These are phyloP conservation scores for Dactylellina haptotyla DNA, from an alignment of 2,329 filamentous ascomycete genomes.

Conservation along the genomic window DNA sequence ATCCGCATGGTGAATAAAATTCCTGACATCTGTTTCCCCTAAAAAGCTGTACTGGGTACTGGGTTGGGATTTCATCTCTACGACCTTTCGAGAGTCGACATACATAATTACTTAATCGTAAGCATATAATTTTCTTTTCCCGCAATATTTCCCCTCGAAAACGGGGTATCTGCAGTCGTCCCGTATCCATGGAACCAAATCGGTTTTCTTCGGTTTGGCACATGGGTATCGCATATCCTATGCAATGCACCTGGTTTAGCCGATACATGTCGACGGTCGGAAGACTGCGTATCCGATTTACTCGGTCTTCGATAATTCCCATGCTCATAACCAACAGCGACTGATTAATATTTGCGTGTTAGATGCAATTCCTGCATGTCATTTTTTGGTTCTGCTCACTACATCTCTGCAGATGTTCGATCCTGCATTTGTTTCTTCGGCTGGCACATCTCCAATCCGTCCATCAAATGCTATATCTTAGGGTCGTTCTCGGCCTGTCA, in stretches of 20 bases:
- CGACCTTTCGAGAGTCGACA: conserved; percentile 38
- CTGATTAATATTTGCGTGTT: no score
- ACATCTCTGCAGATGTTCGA: conserved; percentile 42
- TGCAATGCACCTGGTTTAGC: neutral
- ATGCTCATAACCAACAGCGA: no score
- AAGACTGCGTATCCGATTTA: no score
- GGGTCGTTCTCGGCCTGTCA: conserved; percentile 18
- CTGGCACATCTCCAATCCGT: conserved; percentile 32
- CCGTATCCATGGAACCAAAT: neutral
- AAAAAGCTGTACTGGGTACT: conserved; percentile 20
- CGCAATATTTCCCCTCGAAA: no score
- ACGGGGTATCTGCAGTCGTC: no score
- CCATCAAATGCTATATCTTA: conserved; percentile 34
- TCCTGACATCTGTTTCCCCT: neutral
- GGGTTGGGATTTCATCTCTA: conserved; percentile 48
- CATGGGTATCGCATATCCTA: neutral
- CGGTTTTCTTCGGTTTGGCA: neutral
- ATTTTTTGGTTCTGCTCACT: conserved; percentile 45
- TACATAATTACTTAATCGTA: conserved; percentile 40
- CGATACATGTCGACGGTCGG: conserved; percentile 6
- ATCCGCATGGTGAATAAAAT: neutral
- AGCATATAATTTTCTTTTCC: no score
- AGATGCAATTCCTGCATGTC: conserved; percentile 51
- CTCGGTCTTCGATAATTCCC: no score
- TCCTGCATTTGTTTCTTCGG: conserved; percentile 46